Conservation (phyloP, 2,329 filamentous ascomycete genomes). For the Herpotrichia juniperi region DNA sequence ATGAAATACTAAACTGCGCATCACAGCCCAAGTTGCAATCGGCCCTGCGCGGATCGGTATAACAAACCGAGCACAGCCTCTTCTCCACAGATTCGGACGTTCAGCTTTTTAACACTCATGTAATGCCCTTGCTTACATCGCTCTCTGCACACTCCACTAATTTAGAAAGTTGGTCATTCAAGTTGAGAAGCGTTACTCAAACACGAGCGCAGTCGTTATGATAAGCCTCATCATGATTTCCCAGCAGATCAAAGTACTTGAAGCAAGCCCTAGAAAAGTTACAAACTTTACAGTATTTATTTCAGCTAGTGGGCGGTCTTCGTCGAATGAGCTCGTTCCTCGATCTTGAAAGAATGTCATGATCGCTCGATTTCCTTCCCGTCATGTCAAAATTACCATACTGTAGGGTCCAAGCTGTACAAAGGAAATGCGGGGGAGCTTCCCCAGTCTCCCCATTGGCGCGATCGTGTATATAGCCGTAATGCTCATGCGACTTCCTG, state of each 20-base stretch:
- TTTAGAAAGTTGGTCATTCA: too few species aligned
- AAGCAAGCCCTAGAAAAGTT: too few species aligned
- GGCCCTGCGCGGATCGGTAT: neutral
- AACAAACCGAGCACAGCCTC: neutral
- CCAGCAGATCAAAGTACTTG: neutral
- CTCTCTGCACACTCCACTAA: too few species aligned
- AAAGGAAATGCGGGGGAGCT: conserved; percentile 41
- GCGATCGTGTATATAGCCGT: conserved; percentile 34
- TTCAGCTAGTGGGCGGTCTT: neutral
- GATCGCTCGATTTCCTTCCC: conserved; percentile 16
- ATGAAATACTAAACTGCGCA: neutral
- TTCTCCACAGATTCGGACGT: too few species aligned
- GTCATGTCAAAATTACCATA: conserved; percentile 29
- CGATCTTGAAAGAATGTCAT: neutral
- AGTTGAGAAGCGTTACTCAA: too few species aligned
- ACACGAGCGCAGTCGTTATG: too few species aligned
- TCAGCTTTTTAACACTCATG: too few species aligned
- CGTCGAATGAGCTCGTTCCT: conserved; percentile 1
- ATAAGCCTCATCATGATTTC: neutral
- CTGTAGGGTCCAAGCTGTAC: conserved; percentile 31
- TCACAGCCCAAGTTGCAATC: neutral
- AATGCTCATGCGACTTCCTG: conserved; percentile 35
- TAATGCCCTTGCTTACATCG: too few species aligned
- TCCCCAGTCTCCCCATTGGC: conserved; percentile 34
- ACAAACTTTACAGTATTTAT: too few species aligned